Conservation (phyloP, 1,139 yeast species). For the Meyerozyma guilliermondii region DNA sequence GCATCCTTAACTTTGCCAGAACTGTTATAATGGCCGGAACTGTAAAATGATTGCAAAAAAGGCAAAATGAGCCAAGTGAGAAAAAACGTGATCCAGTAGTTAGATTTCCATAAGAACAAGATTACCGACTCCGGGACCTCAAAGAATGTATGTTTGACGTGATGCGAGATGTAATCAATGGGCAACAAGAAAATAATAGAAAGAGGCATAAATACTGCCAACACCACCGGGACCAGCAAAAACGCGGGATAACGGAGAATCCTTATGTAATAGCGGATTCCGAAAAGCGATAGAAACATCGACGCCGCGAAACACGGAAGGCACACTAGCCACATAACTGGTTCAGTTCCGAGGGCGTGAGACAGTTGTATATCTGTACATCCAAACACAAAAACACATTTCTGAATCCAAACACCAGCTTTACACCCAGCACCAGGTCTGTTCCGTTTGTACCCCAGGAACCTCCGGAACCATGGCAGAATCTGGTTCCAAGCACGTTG, state of each 20-base stretch:
- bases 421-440: too few species aligned
- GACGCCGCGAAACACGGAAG: constrained; percentile 24
- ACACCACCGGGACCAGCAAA: constrained; percentile 27
- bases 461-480: too few species aligned
- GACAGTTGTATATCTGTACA: too few species aligned
- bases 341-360: background rate
- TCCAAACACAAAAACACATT: too few species aligned
- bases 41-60: constrained; percentile 63
- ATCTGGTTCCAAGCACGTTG: constrained; percentile 24
- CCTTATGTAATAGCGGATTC: constrained; percentile 34
- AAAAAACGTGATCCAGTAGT: constrained; percentile 76
- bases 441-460: too few species aligned
- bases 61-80: constrained; percentile 76
- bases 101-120: constrained; percentile 59
- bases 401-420: too few species aligned
- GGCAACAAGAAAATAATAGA: constrained; percentile 39
- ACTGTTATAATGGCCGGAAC: constrained; percentile 60
- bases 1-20: constrained; percentile 51
- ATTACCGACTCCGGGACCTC: constrained; percentile 40
- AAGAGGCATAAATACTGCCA: constrained; percentile 41
- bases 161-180: constrained; percentile 35
- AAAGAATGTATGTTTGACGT: constrained; percentile 21
- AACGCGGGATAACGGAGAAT: constrained; percentile 32
- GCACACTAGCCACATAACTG: constrained; percentile 24
- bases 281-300: constrained; percentile 26